Percentiles rank a stretch among this genome's conserved stretches.
Conservation (phyloP, 306 rosid species). For the Medicago arabica region DNA sequence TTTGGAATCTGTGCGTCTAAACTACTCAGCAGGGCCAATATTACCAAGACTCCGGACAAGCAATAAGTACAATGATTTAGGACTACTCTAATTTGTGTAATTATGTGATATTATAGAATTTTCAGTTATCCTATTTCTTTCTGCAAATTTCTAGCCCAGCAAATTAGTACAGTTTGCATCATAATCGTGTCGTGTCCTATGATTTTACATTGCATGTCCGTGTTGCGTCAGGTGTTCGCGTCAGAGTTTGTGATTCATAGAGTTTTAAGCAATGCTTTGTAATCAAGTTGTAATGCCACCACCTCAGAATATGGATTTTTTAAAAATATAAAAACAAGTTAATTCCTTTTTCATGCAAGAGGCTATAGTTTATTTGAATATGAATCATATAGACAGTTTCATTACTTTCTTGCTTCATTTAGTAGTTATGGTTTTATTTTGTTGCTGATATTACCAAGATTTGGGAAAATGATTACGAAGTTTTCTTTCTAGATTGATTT, state of each 20-base stretch:
- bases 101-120: not conserved
- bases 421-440: constrained; percentile 20
- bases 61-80: too few relatives aligned
- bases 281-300: not conserved
- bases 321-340: not conserved
- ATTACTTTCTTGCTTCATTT: not conserved
- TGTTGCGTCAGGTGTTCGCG: too few relatives aligned
- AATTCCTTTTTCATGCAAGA: not conserved
- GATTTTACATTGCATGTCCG: too few relatives aligned
- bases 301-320: not conserved
- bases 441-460: constrained; percentile 13
- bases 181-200: too few relatives aligned
- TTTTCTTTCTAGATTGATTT: constrained; percentile 64
- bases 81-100: too few relatives aligned
- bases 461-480: constrained; percentile 39
- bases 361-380: constrained; percentile 7
- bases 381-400: constrained; percentile 14
- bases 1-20: too few relatives aligned
- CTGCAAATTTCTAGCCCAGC: too few relatives aligned
- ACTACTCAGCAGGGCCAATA: too few relatives aligned
- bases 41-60: too few relatives aligned
- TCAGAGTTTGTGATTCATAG: too few relatives aligned
- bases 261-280: not conserved
- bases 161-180: too few relatives aligned
- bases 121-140: not conserved